A percentile compares a stretch with the other conserved stretches of the same genome.
These are phyloP conservation scores for Pyracantha coccinea DNA, from an alignment of 331 rosid species.

Conservation along the genomic window DNA sequence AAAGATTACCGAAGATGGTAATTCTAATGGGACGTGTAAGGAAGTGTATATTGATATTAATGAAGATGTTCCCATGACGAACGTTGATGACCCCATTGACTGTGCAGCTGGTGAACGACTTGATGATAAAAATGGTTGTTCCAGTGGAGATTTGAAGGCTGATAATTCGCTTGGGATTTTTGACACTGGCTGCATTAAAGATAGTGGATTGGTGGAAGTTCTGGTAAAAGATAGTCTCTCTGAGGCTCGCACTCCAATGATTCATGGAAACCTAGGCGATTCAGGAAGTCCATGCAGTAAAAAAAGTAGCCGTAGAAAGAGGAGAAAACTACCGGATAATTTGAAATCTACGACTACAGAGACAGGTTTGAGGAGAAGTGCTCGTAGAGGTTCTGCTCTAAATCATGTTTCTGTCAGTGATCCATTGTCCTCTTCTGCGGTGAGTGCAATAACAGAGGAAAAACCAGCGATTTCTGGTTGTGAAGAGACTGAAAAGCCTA, in stretches of 20 bases:
- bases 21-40: constrained; percentile 18
- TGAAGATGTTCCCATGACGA: constrained; percentile 13
- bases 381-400: constrained; percentile 70
- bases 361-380: constrained; percentile 82
- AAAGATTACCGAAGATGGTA: constrained; percentile 23
- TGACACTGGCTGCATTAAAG: constrained; percentile 20
- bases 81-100: constrained; percentile 4
- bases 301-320: constrained; percentile 50
- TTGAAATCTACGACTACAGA: constrained; percentile 29
- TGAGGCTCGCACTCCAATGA: constrained; percentile 35
- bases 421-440: constrained; percentile 34
- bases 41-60: constrained; percentile 25
- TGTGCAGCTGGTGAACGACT: constrained; percentile 23
- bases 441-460: constrained; percentile 55
- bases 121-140: constrained; percentile 19
- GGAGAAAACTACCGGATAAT: constrained; percentile 41
- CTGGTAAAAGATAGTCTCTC: constrained; percentile 34
- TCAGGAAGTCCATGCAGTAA: constrained; percentile 34
- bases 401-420: constrained; percentile 34
- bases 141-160: constrained; percentile 25
- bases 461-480: constrained; percentile 27
- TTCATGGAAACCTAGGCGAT: constrained; percentile 29
- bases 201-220: constrained; percentile 30
- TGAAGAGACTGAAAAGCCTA: constrained; percentile 38
- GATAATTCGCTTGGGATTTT: constrained; percentile 18